Evolutionary conservation across 1,139 yeast genomes (phyloP), one percentile per base, ranked within the genome.

Genomic region (Pichia sp.): DNA sequence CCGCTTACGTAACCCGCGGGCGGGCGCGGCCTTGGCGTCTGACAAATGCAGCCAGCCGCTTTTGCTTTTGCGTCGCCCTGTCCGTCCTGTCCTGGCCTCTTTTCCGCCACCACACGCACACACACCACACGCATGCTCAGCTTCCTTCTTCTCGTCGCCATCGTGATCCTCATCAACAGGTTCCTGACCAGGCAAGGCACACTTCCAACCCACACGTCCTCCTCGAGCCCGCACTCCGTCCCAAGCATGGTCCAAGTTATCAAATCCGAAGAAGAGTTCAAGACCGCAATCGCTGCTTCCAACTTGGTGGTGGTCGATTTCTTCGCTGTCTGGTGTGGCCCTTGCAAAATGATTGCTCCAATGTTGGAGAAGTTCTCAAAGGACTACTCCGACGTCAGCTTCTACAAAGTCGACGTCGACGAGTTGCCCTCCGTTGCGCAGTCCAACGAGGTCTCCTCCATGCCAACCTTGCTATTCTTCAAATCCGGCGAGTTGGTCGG

Each of bases 251-350:
- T 55, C 65, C 43, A 43, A 40, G 47, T 42, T 34, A 58, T 81
- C 47, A 53, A 64, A 33, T 59, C 75, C 46, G 66, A 66, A 48
- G 72, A 72, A 49, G 86, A 84, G 61, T 84, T 84, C 70, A 64
- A 72, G 40, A 66, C 69, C 45, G 81, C 78, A 50, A 69, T 82
- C 54, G 52, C 66, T 42, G 75, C 72, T 49, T 28, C 47, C 26
- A 79, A 79, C 50, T 71, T 84, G 59, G 84, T 84, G 51, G 93
- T 88, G 50, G 85, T 88, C 50, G 96, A 88, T 69, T 88, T 88
- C 69, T 85, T 79, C 56, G 96, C 96, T 53, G 80, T 89, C 48
- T 88, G 96, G 96, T 88, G 96, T 67, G 96, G 95, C 54, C 96
- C 96, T 48, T 88, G 96, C 72, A 86, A 86, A 72, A 83, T 84